Evolutionary conservation across 805 yeast species (phyloP).

Genomic region (Diddensiella caesifluorescens): DNA sequence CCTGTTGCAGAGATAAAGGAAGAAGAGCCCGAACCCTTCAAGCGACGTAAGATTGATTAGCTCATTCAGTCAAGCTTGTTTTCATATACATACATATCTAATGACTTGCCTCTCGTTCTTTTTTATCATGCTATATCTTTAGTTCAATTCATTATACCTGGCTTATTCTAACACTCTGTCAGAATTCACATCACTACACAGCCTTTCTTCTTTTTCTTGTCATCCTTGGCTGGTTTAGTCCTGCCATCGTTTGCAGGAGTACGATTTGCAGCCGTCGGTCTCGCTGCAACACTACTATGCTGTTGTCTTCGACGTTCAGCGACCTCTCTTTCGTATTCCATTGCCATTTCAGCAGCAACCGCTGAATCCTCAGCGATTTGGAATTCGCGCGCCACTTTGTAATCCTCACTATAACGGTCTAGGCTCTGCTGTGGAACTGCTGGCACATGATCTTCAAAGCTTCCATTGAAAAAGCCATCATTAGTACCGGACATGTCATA

Average conservation of each 20-base stretch:
- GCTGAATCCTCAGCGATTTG: constrained; percentile 29
- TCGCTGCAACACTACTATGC: constrained; percentile 5
- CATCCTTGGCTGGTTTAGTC: constrained; percentile 4
- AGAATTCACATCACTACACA: constrained; percentile 15
- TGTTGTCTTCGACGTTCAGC: neutral
- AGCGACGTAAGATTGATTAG: constrained; percentile 2
- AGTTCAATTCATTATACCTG: too few relatives aligned
- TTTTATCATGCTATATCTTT: too few relatives aligned
- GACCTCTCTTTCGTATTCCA: constrained; percentile 6
- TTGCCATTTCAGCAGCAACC: constrained; percentile 19
- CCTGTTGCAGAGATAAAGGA: neutral
- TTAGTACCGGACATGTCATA: constrained; percentile 59
- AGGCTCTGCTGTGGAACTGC: neutral
- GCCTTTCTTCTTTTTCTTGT: constrained; percentile 16
- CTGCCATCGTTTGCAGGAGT: constrained; percentile 5
- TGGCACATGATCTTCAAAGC: constrained; percentile 42
- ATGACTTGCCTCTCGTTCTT: too few relatives aligned
- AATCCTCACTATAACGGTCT: constrained; percentile 26
- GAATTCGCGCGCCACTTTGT: constrained; percentile 29
- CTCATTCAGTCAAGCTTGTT: too few relatives aligned
- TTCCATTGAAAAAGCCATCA: constrained; percentile 67
- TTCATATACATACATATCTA: too few relatives aligned
- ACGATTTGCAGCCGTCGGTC: constrained; percentile 4
- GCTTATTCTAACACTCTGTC: too few relatives aligned
- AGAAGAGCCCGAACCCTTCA: neutral